A percentile compares a stretch with the other conserved stretches of the same genome.
Conservation (phyloP, 2,329 filamentous ascomycete genomes). For the Dactylellina leptospora region DNA sequence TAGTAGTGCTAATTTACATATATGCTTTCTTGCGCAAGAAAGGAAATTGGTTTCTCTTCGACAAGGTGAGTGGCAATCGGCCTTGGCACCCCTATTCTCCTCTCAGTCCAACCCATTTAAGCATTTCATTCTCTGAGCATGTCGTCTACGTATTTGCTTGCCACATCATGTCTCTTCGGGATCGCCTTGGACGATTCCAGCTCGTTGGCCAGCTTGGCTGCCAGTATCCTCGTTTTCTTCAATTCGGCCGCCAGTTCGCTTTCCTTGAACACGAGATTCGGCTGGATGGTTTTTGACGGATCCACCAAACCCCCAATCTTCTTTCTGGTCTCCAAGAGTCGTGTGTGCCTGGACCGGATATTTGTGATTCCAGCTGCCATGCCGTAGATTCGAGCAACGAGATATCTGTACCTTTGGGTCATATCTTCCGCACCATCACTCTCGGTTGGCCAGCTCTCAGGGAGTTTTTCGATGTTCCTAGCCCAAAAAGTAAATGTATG, state of each 20-base stretch:
- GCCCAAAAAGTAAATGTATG: not conserved
- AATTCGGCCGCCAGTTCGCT: slow-evolving; percentile 80
- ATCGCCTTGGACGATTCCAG: slow-evolving; percentile 61
- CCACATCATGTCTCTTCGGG: not conserved
- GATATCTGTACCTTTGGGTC: slow-evolving; percentile 87
- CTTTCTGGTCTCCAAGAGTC: slow-evolving; percentile 67
- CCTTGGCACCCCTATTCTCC: too few relatives aligned
- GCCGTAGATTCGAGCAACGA: slow-evolving; percentile 63
- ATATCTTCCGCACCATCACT: slow-evolving; percentile 76
- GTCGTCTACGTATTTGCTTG: not conserved
- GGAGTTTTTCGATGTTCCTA: slow-evolving; percentile 56
- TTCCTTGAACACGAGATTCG: slow-evolving; percentile 85
- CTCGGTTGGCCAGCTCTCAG: slow-evolving; percentile 38
- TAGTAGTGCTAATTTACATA: too few relatives aligned
- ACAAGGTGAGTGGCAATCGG: too few relatives aligned
- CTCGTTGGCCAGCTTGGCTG: slow-evolving; percentile 68
- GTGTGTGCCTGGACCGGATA: slow-evolving; percentile 67
- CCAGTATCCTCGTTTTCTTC: slow-evolving; percentile 77
- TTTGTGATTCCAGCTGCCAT: slow-evolving; percentile 65
- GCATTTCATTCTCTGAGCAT: too few relatives aligned
- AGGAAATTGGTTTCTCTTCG: too few relatives aligned
- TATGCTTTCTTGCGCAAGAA: too few relatives aligned
- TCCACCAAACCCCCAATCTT: slow-evolving; percentile 76
- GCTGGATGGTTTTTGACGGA: slow-evolving; percentile 77
- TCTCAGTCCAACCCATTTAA: too few relatives aligned